Evolutionary conservation across 306 rosid species (phyloP), one percentile per base, ranked within the genome.

Genomic region (Sindora glabra): DNA sequence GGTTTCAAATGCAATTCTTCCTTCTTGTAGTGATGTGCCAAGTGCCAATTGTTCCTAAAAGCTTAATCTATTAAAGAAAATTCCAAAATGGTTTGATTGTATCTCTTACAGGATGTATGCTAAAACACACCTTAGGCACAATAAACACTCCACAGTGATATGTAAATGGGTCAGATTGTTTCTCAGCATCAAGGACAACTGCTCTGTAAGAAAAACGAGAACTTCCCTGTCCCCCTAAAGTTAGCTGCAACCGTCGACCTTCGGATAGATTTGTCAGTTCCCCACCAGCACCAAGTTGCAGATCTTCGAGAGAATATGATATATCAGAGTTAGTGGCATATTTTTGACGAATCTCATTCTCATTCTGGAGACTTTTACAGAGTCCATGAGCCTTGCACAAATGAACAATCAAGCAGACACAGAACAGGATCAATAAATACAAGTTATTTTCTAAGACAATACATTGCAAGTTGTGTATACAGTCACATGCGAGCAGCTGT

Each of bases 111-210:
- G 65, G 40, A 25, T 56, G 48, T 40, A 26, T n/a, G 53, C 46
- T 27, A 64, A 22, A 53, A 58, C 83, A 74, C 41, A 91, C 96
- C 95, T 88, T 85, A 32, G 98, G 98, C 73, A 91, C 98, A 61
- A 91, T 79, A 83, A 91, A 88, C 77, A 86, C 92, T 56, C 92
- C 98, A 52, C 94, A 91, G 53, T 83, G 88, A 58, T 91, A 91
- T 18, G 49, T 56, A 69, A 83, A 88, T 26, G 86, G 76, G 44
- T 74, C 84, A 71, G 83, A 77, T 38, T 71, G 86, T 52, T 82
- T 79, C 67, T 42, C 81, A 16, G 98, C 89, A 73, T 91, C 98
- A 66, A 91, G 95, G 78, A 91, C 74, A 61, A 88, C 69, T 18
- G 95, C 79, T 72, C 76, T 77, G 65, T 86, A 91, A 75, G 78